Conservation (phyloP, 2,329 filamentous ascomycete genomes). For the Apiospora pterosperma region DNA sequence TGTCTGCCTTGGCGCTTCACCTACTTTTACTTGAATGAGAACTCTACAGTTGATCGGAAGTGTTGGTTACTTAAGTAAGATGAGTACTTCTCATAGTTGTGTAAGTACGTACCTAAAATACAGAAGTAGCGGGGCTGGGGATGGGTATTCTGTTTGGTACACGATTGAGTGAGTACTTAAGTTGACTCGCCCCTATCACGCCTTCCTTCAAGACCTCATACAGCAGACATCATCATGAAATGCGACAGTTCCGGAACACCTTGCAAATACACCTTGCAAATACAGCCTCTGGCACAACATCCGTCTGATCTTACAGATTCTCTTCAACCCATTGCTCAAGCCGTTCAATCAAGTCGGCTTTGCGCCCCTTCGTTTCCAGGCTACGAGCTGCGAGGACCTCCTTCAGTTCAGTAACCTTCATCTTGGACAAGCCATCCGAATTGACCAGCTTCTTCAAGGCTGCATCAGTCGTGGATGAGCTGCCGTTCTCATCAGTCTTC, state of each 20-base stretch:
- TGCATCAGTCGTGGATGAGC: conserved; percentile 34
- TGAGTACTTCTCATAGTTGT: no score
- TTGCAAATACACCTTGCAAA: no score
- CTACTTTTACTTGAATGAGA: no score
- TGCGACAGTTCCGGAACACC: background rate
- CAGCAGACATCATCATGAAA: background rate
- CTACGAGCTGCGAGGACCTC: conserved; percentile 45
- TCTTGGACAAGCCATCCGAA: conserved; percentile 45
- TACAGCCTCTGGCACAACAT: background rate
- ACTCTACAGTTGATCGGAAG: no score
- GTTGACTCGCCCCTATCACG: no score
- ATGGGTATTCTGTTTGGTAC: no score
- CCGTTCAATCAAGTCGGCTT: conserved; percentile 52
- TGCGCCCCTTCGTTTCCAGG: conserved; percentile 47
- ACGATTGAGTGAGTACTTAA: no score
- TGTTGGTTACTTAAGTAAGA: no score
- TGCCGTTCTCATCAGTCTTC: conserved; percentile 26
- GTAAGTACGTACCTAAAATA: no score
- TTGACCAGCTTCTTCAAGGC: conserved; percentile 44
- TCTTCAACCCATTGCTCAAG: conserved; percentile 55
- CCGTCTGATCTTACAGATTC: conserved; percentile 22
- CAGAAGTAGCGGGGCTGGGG: no score
- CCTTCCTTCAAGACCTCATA: background rate
- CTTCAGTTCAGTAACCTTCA: conserved; percentile 52
- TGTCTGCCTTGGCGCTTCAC: background rate